These are phyloP conservation scores for Tillandsia leiboldiana DNA, from an alignment of 176 grass and related monocot genomes.

Conservation along the genomic window DNA sequence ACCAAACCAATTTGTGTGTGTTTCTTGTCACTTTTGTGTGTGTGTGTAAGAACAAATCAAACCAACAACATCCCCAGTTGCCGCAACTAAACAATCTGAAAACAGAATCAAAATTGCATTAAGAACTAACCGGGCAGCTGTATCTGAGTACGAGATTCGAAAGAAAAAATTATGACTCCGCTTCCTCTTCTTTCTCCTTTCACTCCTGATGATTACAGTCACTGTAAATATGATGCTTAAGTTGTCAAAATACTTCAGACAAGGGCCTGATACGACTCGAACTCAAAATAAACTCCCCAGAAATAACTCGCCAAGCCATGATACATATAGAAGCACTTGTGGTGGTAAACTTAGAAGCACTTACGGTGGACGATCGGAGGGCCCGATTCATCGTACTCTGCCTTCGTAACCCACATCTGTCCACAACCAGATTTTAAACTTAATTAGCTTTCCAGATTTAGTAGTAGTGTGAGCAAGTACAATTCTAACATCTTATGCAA, in stretches of 20 bases:
- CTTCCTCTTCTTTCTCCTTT: not conserved
- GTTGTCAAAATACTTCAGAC: not conserved
- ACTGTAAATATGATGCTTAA: not conserved
- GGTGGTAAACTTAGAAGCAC: slow-evolving; percentile 42
- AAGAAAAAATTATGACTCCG: not conserved
- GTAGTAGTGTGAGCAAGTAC: no score
- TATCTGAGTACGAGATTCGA: not conserved
- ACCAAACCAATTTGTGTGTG: not conserved
- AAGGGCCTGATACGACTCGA: not conserved
- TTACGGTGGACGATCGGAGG: slow-evolving; percentile 73
- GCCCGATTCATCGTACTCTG: slow-evolving; percentile 70
- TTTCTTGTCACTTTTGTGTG: no score
- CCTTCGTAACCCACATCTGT: slow-evolving; percentile 91
- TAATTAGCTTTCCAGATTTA: no score
- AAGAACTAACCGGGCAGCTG: not conserved
- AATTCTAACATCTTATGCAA: no score
- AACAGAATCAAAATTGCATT: not conserved
- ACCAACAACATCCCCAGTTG: not conserved
- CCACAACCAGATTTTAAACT: not conserved
- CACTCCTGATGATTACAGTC: not conserved
- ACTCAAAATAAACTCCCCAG: not conserved
- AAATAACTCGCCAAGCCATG: not conserved
- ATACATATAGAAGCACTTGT: slow-evolving; percentile 4
- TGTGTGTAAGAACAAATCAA: not conserved
- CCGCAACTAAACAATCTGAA: not conserved